Evolutionary conservation across 2,329 filamentous ascomycete genomes (phyloP), one percentile per base, ranked within the genome.

Genomic region (Bimuria novae-zelandiae): DNA sequence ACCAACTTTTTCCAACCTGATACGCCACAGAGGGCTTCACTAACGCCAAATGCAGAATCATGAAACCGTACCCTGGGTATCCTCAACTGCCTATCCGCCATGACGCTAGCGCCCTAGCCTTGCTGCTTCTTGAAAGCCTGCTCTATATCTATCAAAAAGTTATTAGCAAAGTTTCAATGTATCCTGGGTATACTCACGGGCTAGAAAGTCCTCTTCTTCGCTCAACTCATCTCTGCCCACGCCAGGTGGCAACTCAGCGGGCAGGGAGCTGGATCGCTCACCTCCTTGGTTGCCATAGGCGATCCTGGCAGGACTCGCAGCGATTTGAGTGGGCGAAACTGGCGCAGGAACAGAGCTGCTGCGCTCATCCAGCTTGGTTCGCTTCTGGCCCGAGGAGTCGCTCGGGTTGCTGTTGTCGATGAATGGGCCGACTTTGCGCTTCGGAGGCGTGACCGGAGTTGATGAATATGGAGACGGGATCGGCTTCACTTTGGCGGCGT

Each of bases 401-500:
- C 14, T 8, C 12, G 49, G 25, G 19, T 42, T 32, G 33, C 36
- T 22, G 25, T 42, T 39, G 25, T 39, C 19, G 3, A 39, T 7
- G 35, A 51, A 51, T 2, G 41, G 41, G 19, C 32, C 29, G 14
- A 21, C n/a, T 10, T 22, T 46, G 22, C 35, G 49, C 21, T 51
- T 46, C 7, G 35, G 32, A 4, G 27, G 4, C 35, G n/a, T 21
- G 17, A 17, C n/a, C 6, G 17, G n/a, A 21, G 17, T 37, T 16
- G 35, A 37, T 6, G n/a, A 33, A 4, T 4, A 12, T 14, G 30
- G 12, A 33, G 30, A 33, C 30, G 5, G 30, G 5, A 16, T 14
- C 4, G 30, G 30, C 10, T 12, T 12, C 11, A 16, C n/a, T 33
- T 14, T 14, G 11, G n/a, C n/a, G 5, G 11, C n/a, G 30, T 33